phyloP scores from a whole-genome alignment of 768 basidiomycete genomes.

The Amanita subjunquillea region DNA sequence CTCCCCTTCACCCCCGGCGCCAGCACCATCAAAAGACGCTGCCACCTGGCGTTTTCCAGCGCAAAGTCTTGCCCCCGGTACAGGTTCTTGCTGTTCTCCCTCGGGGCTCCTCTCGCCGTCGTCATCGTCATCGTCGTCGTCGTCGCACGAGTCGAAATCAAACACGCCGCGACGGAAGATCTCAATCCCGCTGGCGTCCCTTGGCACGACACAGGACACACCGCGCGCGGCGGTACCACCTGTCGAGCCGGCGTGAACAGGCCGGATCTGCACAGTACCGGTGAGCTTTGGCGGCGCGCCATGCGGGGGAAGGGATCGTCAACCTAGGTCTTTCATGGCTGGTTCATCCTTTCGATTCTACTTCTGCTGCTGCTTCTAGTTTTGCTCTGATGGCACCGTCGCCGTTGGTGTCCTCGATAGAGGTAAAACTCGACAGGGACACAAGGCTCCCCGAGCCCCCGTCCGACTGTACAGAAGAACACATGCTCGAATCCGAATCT shows the following conservation, averaged over 20 bases:
- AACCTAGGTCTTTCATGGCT: too few species aligned
- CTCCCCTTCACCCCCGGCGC: slow-evolving; percentile 17
- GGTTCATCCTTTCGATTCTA: too few species aligned
- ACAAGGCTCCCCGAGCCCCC: background rate
- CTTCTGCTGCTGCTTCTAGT: background rate
- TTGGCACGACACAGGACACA: background rate
- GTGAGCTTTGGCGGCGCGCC: background rate
- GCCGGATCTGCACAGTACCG: background rate
- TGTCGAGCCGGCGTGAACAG: background rate
- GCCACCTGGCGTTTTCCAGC: slow-evolving; percentile 6
- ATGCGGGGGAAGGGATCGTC: background rate
- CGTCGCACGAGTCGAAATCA: background rate
- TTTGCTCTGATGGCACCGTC: background rate
- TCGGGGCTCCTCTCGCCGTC: background rate
- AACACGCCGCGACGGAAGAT: background rate
- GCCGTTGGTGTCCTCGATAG: background rate
- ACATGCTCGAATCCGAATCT: background rate
- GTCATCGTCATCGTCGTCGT: background rate
- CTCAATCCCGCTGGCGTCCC: background rate
- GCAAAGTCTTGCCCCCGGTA: slow-evolving; percentile 26
- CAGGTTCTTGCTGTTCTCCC: background rate
- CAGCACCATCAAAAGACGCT: slow-evolving; percentile 12
- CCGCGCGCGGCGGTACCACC: background rate
- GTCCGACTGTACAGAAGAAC: too few species aligned
- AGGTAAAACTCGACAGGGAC: background rate